phyloP scores from a whole-genome alignment of 2,329 filamentous ascomycete genomes.

The Stemphylium vesicarium region DNA sequence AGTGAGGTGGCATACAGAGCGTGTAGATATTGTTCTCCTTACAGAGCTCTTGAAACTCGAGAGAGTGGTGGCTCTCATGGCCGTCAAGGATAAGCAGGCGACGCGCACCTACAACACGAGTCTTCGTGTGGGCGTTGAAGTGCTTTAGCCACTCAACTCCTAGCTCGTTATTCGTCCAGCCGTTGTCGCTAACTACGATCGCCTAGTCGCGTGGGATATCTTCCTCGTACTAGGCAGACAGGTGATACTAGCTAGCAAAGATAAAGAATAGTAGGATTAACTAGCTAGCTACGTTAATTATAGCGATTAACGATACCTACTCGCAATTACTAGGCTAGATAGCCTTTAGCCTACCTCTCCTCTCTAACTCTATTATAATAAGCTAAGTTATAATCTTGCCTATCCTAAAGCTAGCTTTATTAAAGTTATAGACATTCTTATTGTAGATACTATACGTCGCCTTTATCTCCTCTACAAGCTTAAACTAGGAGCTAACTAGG shows the following conservation, averaged over 20 bases:
- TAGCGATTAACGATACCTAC: background rate
- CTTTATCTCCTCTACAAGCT: background rate
- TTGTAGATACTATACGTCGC: background rate
- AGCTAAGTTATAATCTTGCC: background rate
- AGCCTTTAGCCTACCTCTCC: background rate
- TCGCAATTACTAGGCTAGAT: background rate
- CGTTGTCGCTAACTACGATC: too few relatives aligned
- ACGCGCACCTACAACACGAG: background rate
- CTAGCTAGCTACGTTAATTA: background rate
- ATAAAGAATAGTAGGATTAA: background rate
- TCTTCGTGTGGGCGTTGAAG: background rate
- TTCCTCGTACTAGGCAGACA: background rate
- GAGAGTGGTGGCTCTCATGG: background rate
- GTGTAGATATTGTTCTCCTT: too few relatives aligned
- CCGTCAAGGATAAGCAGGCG: conserved; percentile 1
- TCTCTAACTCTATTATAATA: background rate
- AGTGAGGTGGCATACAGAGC: too few relatives aligned
- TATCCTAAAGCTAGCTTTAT: background rate
- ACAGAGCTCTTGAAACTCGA: too few relatives aligned
- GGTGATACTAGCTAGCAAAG: background rate
- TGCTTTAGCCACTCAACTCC: background rate
- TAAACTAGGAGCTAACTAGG: background rate
- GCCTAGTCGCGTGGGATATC: background rate
- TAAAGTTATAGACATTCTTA: background rate
- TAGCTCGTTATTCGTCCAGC: too few relatives aligned